Evolutionary conservation across 2,329 filamentous ascomycete genomes (phyloP).

Genomic region (Dothideomycetes sp.): DNA sequence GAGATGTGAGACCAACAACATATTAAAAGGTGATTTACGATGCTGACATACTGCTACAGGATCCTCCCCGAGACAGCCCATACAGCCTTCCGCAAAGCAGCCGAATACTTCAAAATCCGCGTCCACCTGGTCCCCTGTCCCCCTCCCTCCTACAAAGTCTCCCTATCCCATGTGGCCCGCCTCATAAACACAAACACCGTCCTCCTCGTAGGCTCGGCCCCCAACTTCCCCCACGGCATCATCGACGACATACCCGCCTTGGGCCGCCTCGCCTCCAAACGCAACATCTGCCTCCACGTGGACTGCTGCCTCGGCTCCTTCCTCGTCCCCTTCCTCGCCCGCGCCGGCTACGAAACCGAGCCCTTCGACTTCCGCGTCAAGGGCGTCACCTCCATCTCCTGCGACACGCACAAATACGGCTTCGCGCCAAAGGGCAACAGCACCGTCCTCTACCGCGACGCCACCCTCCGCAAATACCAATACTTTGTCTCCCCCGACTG

Average conservation of each 20-base stretch:
- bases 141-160: constrained; percentile 73
- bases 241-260: constrained; percentile 87
- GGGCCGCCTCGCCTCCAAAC: constrained; percentile 68
- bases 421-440: constrained; percentile 98
- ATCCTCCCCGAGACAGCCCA: constrained; percentile 92
- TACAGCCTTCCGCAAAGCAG: constrained; percentile 92
- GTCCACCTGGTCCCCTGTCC: constrained; percentile 80
- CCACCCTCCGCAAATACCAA: constrained; percentile 71
- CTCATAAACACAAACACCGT: constrained; percentile 92
- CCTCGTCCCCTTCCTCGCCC: constrained; percentile 80
- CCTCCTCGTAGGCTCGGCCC: constrained; percentile 84
- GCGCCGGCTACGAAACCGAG: constrained; percentile 81
- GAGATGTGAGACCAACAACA: constrained; percentile 72
- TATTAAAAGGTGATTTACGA: too few relatives aligned
- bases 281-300: constrained; percentile 80
- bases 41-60: constrained; percentile 35
- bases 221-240: constrained; percentile 97
- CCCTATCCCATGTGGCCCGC: constrained; percentile 64
- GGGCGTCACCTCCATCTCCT: constrained; percentile 89
- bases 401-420: constrained; percentile 98
- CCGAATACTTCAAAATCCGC: constrained; percentile 94
- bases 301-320: constrained; percentile 97
- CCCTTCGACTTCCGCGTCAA: constrained; percentile 89
- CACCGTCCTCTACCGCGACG: constrained; percentile 78
- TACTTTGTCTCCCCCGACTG: constrained; percentile 95